A percentile compares a stretch with the other conserved stretches of the same genome.
These are phyloP conservation scores for Sedum album DNA, from an alignment of 164 flowering plant species.

Conservation along the genomic window DNA sequence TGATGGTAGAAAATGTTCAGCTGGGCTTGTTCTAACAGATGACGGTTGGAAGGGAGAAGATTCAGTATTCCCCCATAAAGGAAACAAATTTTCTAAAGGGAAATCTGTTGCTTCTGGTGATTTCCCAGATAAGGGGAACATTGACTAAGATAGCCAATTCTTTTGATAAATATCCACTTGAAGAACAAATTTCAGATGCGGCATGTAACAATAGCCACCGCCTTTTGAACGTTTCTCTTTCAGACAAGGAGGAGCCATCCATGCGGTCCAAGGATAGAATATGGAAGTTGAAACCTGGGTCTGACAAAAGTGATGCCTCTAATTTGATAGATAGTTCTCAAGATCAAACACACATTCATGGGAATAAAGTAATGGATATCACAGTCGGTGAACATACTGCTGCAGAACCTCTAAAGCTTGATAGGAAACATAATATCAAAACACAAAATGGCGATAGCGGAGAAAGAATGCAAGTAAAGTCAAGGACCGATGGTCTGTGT, in stretches of 20 bases:
- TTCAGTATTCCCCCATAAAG: conserved; percentile 21
- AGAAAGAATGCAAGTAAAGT: conserved; percentile 24
- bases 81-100: conserved; percentile 10
- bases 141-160: conserved; percentile 17
- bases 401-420: conserved; percentile 24
- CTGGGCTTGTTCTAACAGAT: conserved; percentile 12
- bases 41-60: conserved; percentile 29
- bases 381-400: conserved; percentile 30
- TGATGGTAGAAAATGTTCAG: conserved; percentile 32
- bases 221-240: conserved; percentile 32
- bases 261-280: conserved; percentile 43
- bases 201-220: conserved; percentile 22
- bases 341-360: conserved; percentile 19
- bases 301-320: conserved; percentile 26
- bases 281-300: conserved; percentile 26
- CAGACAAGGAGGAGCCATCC: conserved; percentile 41
- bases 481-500: conserved; percentile 20
- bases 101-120: conserved; percentile 12
- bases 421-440: conserved; percentile 25
- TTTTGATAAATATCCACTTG: conserved; percentile 14
- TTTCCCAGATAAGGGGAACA: background rate
- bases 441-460: conserved; percentile 24
- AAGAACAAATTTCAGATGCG: conserved; percentile 24
- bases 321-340: conserved; percentile 26
- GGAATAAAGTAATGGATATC: conserved; percentile 31